Evolutionary conservation across 176 grass and related monocot species (phyloP).

Genomic region (Oryza officinalis): DNA sequence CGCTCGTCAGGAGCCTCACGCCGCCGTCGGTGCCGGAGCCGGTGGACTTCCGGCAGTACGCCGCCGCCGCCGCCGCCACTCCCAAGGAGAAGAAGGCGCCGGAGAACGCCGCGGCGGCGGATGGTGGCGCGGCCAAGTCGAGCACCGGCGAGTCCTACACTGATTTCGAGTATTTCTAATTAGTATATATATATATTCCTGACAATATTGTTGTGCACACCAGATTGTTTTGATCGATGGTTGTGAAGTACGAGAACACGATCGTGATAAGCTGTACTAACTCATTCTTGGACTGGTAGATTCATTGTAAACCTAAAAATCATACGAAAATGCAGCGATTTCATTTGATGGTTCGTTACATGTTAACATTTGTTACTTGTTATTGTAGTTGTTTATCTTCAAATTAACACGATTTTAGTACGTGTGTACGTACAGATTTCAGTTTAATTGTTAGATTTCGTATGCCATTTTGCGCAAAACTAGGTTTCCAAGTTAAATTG

Average conservation of each 20-base stretch:
- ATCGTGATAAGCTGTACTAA: background rate
- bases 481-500: too few relatives aligned
- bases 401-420: too few relatives aligned
- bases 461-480: too few relatives aligned
- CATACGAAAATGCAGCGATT: background rate
- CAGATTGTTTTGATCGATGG: conserved; percentile 13
- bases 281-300: background rate
- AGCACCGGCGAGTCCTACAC: background rate
- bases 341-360: background rate
- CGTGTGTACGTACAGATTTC: too few relatives aligned
- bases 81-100: conserved; percentile 27
- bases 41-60: conserved; percentile 38
- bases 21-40: conserved; percentile 35
- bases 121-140: background rate
- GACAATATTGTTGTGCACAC: background rate
- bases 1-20: conserved; percentile 26
- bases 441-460: too few relatives aligned
- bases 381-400: background rate
- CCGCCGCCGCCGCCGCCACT: background rate
- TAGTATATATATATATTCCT: background rate
- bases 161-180: conserved; percentile 31
- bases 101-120: background rate
- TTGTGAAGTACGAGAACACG: background rate
- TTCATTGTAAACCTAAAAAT: background rate
- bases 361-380: background rate